These are phyloP conservation scores for Coffea canephora DNA, from an alignment of 257 asterid species.

Conservation along the genomic window DNA sequence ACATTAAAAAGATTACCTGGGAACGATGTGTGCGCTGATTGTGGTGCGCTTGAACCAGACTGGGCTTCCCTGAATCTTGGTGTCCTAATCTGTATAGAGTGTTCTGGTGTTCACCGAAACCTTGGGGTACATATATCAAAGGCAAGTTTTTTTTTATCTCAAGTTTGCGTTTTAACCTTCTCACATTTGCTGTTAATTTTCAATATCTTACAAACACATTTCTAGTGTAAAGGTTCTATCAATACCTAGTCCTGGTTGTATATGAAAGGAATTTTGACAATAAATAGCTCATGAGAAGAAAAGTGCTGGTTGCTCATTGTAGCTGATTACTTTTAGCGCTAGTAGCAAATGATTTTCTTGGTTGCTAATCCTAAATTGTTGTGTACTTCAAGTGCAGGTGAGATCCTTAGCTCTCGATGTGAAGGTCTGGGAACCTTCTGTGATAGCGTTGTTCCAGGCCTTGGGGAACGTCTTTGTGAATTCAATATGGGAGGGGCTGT, in stretches of 20 bases:
- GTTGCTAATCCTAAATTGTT: slow-evolving; percentile 18
- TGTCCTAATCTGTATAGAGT: slow-evolving; percentile 93
- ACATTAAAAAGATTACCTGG: slow-evolving; percentile 75
- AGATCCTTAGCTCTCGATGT: slow-evolving; percentile 97
- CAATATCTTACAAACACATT: neutral
- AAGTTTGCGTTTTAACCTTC: neutral
- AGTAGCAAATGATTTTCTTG: neutral
- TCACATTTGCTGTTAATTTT: neutral
- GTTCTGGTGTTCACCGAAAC: slow-evolving; percentile 99
- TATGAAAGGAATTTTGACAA: neutral
- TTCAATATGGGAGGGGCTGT: slow-evolving; percentile 88
- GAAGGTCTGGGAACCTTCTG: slow-evolving; percentile 98
- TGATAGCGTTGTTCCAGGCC: slow-evolving; percentile 80
- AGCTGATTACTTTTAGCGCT: neutral
- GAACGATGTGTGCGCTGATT: slow-evolving; percentile 90
- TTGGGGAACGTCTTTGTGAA: slow-evolving; percentile 85
- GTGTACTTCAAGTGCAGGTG: slow-evolving; percentile 49
- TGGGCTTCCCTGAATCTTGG: slow-evolving; percentile 99
- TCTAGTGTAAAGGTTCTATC: neutral
- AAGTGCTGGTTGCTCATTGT: neutral
- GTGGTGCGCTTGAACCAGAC: slow-evolving; percentile 96
- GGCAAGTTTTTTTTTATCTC: slow-evolving; percentile 39
- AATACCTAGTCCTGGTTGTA: neutral
- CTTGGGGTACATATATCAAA: slow-evolving; percentile 99
- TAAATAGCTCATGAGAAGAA: neutral